Base-by-base conservation (phyloP, 257 asterid genomes). In the Prunella vulgaris region DNA sequence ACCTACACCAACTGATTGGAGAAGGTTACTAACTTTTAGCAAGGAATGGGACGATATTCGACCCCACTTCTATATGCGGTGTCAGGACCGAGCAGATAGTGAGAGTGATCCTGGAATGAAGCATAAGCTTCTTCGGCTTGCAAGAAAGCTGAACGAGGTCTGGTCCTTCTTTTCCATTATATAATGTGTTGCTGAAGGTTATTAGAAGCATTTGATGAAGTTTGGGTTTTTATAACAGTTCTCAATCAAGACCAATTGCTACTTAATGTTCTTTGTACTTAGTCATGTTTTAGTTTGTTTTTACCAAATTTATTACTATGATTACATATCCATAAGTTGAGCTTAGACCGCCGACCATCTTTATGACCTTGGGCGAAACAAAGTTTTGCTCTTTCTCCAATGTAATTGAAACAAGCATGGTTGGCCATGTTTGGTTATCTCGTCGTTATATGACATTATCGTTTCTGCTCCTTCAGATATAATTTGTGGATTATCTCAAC, bases 121-220 rank as follows among this genome's bases (percentile, higher is more conserved):
- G 81, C 96, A 87, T 80, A 79, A 78, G 75, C 78, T 94, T 58
- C 95, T 84, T 63, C 83, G 87, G 78, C 89, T 94, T 69, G 79
- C 90, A 33, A 86, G 99, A 77, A 94, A 94, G 84, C 85, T 94
- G 69, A 91, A 86, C 79, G 97, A 87, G 97, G 99, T 90, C 76
- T 30, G 58, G 1, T 21, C 48, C 4, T 66, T 59, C 12, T 22
- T 71, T 18, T 37, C 44, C 15, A 10, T 53, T 15, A 4, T 60
- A 21, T 6, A 68, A 62, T 76, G 40, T 62, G 48, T 57, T 62
- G 56, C 27, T 46, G 24, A 48, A 28, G 73, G 22, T 44, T 27
- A 53, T n/a, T 25, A 35, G 65, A 46, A 68, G 37, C 6, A 10
- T 51, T 65, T 68, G 38, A 21, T 59, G 65, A 12, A 18, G n/a